These are phyloP conservation scores for Tylopilus rubrobrunneus DNA, from an alignment of 768 basidiomycete genomes.

Conservation along the genomic window DNA sequence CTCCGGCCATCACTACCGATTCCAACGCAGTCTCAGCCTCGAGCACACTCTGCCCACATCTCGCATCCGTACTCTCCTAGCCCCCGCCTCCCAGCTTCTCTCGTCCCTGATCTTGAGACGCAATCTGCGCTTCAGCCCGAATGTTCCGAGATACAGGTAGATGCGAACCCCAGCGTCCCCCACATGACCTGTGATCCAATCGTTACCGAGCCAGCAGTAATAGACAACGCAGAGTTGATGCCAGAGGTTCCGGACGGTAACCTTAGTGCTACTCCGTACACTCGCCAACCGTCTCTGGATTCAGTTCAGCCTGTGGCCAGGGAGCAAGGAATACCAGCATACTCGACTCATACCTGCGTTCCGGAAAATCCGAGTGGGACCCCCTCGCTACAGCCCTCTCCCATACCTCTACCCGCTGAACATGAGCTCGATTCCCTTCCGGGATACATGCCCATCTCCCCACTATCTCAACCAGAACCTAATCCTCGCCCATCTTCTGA, in stretches of 20 bases:
- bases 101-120: conserved; percentile 4
- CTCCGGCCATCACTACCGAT: not conserved
- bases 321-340: not conserved
- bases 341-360: not conserved
- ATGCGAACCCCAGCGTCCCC: not conserved
- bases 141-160: not conserved
- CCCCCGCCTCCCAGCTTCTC: not conserved
- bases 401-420: not conserved
- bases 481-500: conserved; percentile 9
- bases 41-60: not conserved
- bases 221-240: not conserved
- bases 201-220: not conserved
- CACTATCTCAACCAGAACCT: conserved; percentile 2
- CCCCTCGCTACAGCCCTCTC: conserved; percentile 15
- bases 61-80: not conserved
- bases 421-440: not conserved
- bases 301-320: not conserved
- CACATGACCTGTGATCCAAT: not conserved
- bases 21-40: conserved; percentile 2
- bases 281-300: conserved; percentile 3
- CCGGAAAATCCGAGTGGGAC: conserved; percentile 6
- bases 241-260: not conserved
- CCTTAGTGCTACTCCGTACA: not conserved
- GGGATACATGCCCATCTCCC: not conserved
- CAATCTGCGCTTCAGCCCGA: not conserved